Base-by-base conservation (phyloP, 1,284 basidiomycete genomes). In the Heterobasidion occidentale region DNA sequence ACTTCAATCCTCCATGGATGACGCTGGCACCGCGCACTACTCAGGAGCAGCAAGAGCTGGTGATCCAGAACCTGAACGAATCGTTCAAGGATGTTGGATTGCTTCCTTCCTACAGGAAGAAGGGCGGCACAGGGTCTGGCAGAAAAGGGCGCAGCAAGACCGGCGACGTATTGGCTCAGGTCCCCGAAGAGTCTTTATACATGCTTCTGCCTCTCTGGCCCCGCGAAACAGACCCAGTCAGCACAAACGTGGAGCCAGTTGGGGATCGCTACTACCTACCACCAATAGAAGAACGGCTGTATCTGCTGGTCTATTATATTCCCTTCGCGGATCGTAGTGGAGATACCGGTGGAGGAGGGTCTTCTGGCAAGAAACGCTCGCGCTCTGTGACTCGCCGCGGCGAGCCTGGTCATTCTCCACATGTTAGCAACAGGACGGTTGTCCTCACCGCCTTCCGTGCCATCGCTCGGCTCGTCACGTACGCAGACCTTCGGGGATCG, bases 171-270 rank as follows among this genome's bases (percentile, higher is more conserved):
- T 83, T 90, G 59, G 77, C 79, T 51, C 74, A 79, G 46, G 76
- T 90, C 33, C 84, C 86, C 0, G 69, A 79, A 3, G 85, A 90
- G 19, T 79, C 79, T 33, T 70, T 90, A 48, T 89, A 86, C 67
- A 90, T 91, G 89, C 75, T 91, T 19, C 73, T 91, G n/a, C 88
- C 88, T 4, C 74, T 91, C 42, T 91, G 88, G 88, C 82, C 86
- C 9, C 79, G 82, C n/a, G 84, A 86, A 62, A 86, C 80, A 0
- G 88, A 88, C 64, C 64, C 77, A 0, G 62, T 65, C 15, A 67
- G 63, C 46, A 61, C 63, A 3, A 50, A 42, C 2, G 53, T 44
- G 51, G 51, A 47, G 51, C 46, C 38, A 34, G 17, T 46, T 42
- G 59, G 63, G 36, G 52, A 54, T 5, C 54, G 58, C 56, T 69